Evolutionary conservation across 148 eudicot genomes (phyloP), one percentile per base, ranked within the genome.

Genomic region (Amaranthus hypochondriacus): DNA sequence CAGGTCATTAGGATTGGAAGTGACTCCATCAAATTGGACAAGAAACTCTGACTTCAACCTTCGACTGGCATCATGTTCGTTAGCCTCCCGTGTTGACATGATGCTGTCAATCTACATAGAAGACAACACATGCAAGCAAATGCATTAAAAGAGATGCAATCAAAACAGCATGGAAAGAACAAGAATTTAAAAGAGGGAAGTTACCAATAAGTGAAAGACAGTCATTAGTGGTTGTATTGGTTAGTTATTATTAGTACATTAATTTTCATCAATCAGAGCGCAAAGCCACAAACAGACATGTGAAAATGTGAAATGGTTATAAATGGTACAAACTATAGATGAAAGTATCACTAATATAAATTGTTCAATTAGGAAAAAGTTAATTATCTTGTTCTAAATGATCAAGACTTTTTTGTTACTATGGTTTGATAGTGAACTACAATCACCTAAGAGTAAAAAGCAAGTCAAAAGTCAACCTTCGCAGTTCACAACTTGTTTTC

Each of bases 1-100:
- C 52, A 89, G 83, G 80, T 89, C 99, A 82, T 83, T 82, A 51
- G 97, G 86, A 83, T 85, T 90, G 69, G 99, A 95, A 57, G 90
- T 79, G 73, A 95, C 99, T 62, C 99, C 99, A 63, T 95, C 99
- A 86, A 95, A 92, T 81, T 95, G 99, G 72, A 95, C 96, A 75
- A 95, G 86, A 72, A 95, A 95, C 81, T 95, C 99, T 2, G 99
- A 95, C 73, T 95, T 95, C 78, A 95, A 72, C 71, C 97, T 89
- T 83, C 97, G 89, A 82, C 99, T 95, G 78, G 97, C 96, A 82
- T 95, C 99, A 80, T 95, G 92, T 80, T 95, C 99, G 73, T 86
- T 88, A 7, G 96, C 86, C 71, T 84, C 71, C 79, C 99, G 90
- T 21, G 96, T 81, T 39, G 99, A 95, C 99, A 95, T 85, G 67